Evolutionary conservation across 345 rosid genomes (phyloP).

Genomic region (Eucalyptus tenuipes): DNA sequence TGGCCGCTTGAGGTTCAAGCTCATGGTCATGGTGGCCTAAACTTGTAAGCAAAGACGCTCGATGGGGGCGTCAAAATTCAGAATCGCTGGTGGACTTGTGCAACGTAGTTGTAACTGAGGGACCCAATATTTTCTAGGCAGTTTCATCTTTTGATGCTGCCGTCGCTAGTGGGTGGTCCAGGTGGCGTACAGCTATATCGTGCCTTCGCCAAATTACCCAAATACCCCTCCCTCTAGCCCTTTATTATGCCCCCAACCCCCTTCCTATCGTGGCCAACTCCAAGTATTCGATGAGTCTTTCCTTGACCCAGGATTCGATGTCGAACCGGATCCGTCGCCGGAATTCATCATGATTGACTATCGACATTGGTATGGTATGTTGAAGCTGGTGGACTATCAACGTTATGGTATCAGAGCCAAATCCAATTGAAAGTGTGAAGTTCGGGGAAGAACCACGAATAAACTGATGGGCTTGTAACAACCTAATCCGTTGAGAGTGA

Average conservation of each 20-base stretch:
- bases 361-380: background rate
- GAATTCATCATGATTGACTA: background rate
- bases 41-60: too few species aligned
- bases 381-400: background rate
- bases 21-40: too few species aligned
- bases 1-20: too few species aligned
- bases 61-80: too few species aligned
- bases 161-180: background rate
- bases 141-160: background rate
- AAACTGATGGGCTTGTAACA: too few species aligned
- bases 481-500: too few species aligned
- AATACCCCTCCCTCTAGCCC: background rate
- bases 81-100: too few species aligned
- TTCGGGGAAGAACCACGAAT: accelerated
- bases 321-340: background rate
- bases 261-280: background rate
- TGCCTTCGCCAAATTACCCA: background rate
- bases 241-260: background rate
- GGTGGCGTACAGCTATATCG: background rate
- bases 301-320: background rate
- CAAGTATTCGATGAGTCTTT: too few species aligned
- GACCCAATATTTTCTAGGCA: too few species aligned
- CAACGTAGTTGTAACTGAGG: too few species aligned
- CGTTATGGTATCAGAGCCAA: too few species aligned
- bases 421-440: too few species aligned